Percentiles rank a stretch among this genome's conserved stretches.
Conservation (phyloP, 2,329 filamentous ascomycete species). For the Chaetomium olivaceum region DNA sequence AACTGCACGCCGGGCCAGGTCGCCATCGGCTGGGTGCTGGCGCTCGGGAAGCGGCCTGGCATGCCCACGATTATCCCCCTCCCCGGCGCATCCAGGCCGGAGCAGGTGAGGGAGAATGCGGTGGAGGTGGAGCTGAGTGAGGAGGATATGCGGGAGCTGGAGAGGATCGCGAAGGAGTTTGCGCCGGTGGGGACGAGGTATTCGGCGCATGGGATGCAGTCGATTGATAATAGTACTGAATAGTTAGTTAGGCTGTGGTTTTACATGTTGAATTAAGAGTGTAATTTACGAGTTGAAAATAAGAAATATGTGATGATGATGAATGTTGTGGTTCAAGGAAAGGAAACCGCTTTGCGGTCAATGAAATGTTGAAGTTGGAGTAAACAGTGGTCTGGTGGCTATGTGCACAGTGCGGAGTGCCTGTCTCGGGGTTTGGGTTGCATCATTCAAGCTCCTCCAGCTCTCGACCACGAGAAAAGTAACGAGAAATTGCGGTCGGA, state of each 20-base stretch:
- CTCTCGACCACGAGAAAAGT: not conserved
- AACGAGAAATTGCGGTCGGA: not conserved
- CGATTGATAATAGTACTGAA: slow-evolving; percentile 20
- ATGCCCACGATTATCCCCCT: slow-evolving; percentile 65
- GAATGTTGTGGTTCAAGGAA: too few relatives aligned
- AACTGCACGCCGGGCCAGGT: slow-evolving; percentile 63
- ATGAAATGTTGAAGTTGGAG: not conserved
- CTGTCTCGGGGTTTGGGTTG: slow-evolving; percentile 5
- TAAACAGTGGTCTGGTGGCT: not conserved
- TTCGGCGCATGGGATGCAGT: slow-evolving; percentile 19
- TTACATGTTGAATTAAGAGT: not conserved
- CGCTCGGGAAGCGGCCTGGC: slow-evolving; percentile 51
- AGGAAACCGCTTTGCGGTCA: too few relatives aligned
- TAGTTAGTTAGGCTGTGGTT: not conserved
- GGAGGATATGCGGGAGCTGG: slow-evolving; percentile 31
- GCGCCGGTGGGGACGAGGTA: slow-evolving; percentile 26
- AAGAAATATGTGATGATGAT: not conserved
- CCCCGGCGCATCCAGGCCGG: slow-evolving; percentile 60
- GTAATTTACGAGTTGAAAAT: not conserved
- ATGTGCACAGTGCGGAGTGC: not conserved
- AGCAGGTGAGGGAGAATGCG: slow-evolving; percentile 62
- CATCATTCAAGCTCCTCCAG: not conserved
- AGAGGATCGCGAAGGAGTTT: slow-evolving; percentile 25
- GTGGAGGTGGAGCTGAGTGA: slow-evolving; percentile 42
- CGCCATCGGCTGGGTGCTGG: slow-evolving; percentile 63